Evolutionary conservation across 2,329 filamentous ascomycete genomes (phyloP), one percentile per base, ranked within the genome.

Genomic region (Didymella pinodella): DNA sequence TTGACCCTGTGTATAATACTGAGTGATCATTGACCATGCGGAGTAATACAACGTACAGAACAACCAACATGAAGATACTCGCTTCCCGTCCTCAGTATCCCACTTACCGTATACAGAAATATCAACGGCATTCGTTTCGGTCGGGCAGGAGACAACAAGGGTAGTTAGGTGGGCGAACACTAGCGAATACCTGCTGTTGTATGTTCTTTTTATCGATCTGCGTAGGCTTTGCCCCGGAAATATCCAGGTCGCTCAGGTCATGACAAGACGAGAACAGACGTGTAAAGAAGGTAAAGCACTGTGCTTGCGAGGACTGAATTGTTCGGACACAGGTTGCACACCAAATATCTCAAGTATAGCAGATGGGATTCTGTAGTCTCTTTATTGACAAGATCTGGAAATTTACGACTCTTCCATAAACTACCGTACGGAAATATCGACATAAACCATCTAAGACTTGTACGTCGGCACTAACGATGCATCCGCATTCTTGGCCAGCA

Each of bases 401-500:
- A 25, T 36, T 22, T 45, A 29, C 29, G 28, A 36, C 4, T 4
- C 20, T 10, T 25, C 4, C 7, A 8, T 18, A n/a, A 14, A 20
- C 20, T 28, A 12, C n/a, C 18, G 29, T 11, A 31, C 29, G 10
- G 12, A 8, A 31, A 10, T 31, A 2, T 31, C 29, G 29, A 31
- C 8, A 31, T 11, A 7, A 18, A 29, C 25, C 14, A 10, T 31
- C 41, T 38, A 60, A 3, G 43, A 44, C 56, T 57, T n/a, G 59
- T 69, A 69, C 4, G 67, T 71, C n/a, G 68, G 68, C 49, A 53
- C 46, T 22, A 71, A 52, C 22, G 66, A 53, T 2, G 68, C 62
- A 4, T 71, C 68, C 11, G 70, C 69, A 6, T 71, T 67, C 63
- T 68, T 64, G 3, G 71, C 65, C 49, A 73, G 45, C 66, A 70